Conservation (phyloP, 106 monocot species). For the Apostasia shenzhenica region DNA sequence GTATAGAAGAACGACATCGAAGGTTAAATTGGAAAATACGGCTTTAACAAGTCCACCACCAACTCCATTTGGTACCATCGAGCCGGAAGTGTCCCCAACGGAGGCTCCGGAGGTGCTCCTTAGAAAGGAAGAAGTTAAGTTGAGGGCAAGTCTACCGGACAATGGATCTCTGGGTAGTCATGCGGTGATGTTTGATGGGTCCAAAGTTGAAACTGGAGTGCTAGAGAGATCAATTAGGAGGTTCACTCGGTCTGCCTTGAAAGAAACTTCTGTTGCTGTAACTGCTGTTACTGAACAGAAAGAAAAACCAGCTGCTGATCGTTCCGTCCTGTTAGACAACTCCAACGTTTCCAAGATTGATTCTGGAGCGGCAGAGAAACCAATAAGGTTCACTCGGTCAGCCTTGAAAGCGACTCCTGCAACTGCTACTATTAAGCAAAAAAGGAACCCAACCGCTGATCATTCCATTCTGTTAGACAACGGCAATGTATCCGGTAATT, state of each 20-base stretch:
- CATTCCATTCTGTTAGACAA: no score
- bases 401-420: constrained; percentile 8
- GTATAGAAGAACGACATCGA: constrained; percentile 5
- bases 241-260: constrained; percentile 25
- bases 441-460: no score
- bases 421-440: background rate
- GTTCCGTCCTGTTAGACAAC: no score
- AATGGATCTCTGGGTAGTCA: background rate
- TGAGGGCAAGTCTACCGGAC: background rate
- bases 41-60: background rate
- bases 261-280: no score
- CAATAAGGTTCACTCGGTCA: constrained; percentile 32
- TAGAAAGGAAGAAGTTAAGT: background rate
- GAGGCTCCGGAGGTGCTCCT: background rate
- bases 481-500: background rate
- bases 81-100: background rate
- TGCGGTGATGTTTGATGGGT: background rate
- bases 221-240: constrained; percentile 10
- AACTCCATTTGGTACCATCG: background rate
- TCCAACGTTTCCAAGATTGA: background rate
- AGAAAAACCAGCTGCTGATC: no score
- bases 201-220: background rate
- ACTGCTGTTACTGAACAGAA: no score
- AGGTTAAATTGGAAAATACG: background rate
- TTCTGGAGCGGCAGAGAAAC: background rate